A percentile compares a stretch with the other conserved stretches of the same genome.
phyloP scores from a whole-genome alignment of 1,284 basidiomycete genomes.

The Ganoderma multipileum region DNA sequence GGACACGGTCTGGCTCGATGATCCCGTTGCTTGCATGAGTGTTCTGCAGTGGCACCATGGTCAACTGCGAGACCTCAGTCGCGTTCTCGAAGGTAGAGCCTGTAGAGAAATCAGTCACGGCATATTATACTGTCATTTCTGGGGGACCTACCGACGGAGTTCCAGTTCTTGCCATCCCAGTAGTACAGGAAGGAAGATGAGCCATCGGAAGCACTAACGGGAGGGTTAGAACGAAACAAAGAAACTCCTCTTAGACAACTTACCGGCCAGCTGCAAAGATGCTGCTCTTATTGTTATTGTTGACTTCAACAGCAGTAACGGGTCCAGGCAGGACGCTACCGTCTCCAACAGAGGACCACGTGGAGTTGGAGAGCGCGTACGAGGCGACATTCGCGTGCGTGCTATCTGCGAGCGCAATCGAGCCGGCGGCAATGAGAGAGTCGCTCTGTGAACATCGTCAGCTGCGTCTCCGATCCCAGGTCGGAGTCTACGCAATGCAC shows the following conservation, averaged over 20 bases:
- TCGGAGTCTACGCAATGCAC: slow-evolving; percentile 7
- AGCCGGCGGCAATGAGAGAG: slow-evolving; percentile 75
- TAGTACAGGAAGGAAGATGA: slow-evolving; percentile 76
- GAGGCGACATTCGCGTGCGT: slow-evolving; percentile 55
- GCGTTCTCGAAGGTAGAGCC: slow-evolving; percentile 59
- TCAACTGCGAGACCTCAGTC: slow-evolving; percentile 81
- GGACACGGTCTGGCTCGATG: slow-evolving; percentile 87
- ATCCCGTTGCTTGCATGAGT: slow-evolving; percentile 73
- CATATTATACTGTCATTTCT: not conserved
- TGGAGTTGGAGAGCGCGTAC: slow-evolving; percentile 79
- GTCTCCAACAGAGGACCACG: slow-evolving; percentile 80
- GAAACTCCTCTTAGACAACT: slow-evolving; percentile 32
- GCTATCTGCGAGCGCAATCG: slow-evolving; percentile 61
- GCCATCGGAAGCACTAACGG: slow-evolving; percentile 52
- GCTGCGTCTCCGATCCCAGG: not conserved
- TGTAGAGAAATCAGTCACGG: slow-evolving; percentile 34
- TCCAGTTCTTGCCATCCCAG: slow-evolving; percentile 86
- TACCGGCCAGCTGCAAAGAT: slow-evolving; percentile 91
- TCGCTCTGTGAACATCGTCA: slow-evolving; percentile 51
- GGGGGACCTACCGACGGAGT: slow-evolving; percentile 58
- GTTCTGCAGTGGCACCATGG: slow-evolving; percentile 88
- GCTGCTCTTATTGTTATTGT: slow-evolving; percentile 81
- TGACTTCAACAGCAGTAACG: slow-evolving; percentile 87
- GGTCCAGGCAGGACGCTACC: slow-evolving; percentile 82
- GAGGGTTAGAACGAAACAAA: not conserved